phyloP scores from a whole-genome alignment of 176 grass and related monocot species.

The Thinopyrum elongatum region DNA sequence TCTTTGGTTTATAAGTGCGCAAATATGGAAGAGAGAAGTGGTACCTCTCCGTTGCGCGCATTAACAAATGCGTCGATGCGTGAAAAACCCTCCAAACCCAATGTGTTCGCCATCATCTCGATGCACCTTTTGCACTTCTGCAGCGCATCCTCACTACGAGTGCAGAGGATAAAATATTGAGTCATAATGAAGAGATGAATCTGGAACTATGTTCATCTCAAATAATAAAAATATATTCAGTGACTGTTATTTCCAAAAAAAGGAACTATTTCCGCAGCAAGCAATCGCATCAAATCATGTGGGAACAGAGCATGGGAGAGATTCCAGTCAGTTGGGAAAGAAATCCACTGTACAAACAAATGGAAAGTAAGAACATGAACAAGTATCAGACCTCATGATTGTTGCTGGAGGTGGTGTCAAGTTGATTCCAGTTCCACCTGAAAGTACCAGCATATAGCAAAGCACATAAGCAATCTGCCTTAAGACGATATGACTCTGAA shows the following conservation, averaged over 20 bases:
- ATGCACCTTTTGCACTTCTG: slow-evolving; percentile 65
- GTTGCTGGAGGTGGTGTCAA: slow-evolving; percentile 85
- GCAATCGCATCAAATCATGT: not conserved
- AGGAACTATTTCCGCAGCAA: not conserved
- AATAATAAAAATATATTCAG: not conserved
- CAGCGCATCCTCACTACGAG: slow-evolving; percentile 60
- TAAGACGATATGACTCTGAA: not conserved
- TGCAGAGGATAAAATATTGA: not conserved
- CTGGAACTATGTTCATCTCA: not conserved
- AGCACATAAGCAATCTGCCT: not conserved
- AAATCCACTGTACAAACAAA: not conserved
- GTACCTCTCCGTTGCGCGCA: slow-evolving; percentile 71
- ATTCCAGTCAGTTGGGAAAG: not conserved
- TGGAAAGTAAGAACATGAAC: not conserved
- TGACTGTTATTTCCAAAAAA: not conserved
- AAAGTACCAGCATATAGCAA: not conserved
- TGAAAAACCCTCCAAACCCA: slow-evolving; percentile 85
- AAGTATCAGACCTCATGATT: slow-evolving; percentile 65
- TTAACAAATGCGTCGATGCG: slow-evolving; percentile 88
- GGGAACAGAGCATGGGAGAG: not conserved
- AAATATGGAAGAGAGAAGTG: not conserved
- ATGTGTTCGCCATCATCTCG: slow-evolving; percentile 59
- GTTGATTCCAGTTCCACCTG: slow-evolving; percentile 96
- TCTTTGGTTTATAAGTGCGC: not conserved
- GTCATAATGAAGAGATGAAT: not conserved